Conservation (phyloP, 371 early-diverging fungal species). For the Mucor ambiguus region DNA sequence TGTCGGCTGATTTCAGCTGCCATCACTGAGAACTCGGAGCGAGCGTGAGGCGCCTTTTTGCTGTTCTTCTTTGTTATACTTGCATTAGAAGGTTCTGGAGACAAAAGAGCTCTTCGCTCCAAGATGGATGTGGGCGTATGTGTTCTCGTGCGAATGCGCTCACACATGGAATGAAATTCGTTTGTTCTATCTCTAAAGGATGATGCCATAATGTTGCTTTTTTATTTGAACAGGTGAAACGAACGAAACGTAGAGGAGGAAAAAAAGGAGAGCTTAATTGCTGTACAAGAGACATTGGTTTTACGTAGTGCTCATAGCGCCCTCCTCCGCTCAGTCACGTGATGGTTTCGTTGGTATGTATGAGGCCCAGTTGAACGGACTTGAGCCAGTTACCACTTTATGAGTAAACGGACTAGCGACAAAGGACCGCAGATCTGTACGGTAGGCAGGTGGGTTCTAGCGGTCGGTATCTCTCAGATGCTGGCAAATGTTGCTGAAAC, state of each 20-base stretch:
- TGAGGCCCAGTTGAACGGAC: background rate
- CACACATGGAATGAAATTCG: conserved; percentile 54
- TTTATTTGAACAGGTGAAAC: background rate
- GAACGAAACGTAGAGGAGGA: background rate
- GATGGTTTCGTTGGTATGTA: background rate
- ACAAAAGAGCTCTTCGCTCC: conserved; percentile 44
- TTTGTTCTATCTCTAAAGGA: conserved; percentile 55
- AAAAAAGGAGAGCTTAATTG: background rate
- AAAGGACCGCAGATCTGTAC: background rate
- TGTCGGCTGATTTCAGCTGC: conserved; percentile 69
- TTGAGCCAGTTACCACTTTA: too few relatives aligned
- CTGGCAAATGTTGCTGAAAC: too few relatives aligned
- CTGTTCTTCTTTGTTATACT: conserved; percentile 15
- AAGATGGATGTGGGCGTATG: conserved; percentile 25
- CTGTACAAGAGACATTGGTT: background rate
- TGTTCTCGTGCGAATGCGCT: conserved; percentile 44
- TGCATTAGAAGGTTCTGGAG: conserved; percentile 16
- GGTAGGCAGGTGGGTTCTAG: too few relatives aligned
- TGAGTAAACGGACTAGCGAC: too few relatives aligned
- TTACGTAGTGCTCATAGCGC: background rate
- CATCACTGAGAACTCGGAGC: conserved; percentile 62
- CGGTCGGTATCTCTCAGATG: too few relatives aligned
- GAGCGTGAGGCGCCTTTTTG: conserved; percentile 25
- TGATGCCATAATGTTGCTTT: conserved; percentile 1
- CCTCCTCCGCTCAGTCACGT: background rate